These are phyloP conservation scores for Megacollybia marginata DNA, from an alignment of 768 basidiomycete genomes.

Conservation along the genomic window DNA sequence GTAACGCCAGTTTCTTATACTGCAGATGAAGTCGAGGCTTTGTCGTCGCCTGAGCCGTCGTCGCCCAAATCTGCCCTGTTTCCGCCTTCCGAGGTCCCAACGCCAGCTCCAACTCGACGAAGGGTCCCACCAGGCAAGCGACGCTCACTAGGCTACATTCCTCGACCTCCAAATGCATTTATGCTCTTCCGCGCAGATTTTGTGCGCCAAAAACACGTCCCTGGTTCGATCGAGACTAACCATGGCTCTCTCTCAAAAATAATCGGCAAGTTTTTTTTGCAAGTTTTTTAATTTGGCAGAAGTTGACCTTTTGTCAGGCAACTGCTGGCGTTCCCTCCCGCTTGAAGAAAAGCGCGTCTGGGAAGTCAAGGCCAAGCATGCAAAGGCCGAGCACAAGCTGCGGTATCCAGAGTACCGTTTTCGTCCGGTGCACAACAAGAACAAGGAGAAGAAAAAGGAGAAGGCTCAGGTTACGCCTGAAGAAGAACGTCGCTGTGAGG, in stretches of 20 bases:
- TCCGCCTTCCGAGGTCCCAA: conserved; percentile 38
- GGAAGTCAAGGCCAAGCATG: conserved; percentile 67
- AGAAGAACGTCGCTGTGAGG: conserved; percentile 61
- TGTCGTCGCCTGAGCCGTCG: conserved; percentile 6
- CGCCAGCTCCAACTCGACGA: conserved; percentile 32
- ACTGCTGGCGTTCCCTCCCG: conserved; percentile 69
- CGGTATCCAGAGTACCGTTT: conserved; percentile 63
- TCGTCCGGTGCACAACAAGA: conserved; percentile 46
- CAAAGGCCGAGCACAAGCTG: conserved; percentile 64
- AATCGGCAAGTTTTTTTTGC: conserved; percentile 40
- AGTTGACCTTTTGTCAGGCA: conserved; percentile 35
- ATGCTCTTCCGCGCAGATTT: conserved; percentile 83
- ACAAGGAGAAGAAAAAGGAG: conserved; percentile 21
- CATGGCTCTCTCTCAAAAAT: conserved; percentile 71
- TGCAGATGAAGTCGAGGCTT: conserved; percentile 20
- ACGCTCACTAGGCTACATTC: conserved; percentile 57
- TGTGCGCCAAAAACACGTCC: conserved; percentile 73
- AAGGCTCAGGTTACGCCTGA: conserved; percentile 33
- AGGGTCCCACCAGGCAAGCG: conserved; percentile 57
- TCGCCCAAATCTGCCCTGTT: conserved; percentile 37
- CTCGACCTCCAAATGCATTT: conserved; percentile 79
- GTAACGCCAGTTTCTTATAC: conserved; percentile 48
- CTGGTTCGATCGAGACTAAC: conserved; percentile 70
- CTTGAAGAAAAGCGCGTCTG: conserved; percentile 65
- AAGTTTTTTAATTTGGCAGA: too few relatives aligned